Conservation (phyloP, 257 asterid species). For the Solanum sparsipilum region DNA sequence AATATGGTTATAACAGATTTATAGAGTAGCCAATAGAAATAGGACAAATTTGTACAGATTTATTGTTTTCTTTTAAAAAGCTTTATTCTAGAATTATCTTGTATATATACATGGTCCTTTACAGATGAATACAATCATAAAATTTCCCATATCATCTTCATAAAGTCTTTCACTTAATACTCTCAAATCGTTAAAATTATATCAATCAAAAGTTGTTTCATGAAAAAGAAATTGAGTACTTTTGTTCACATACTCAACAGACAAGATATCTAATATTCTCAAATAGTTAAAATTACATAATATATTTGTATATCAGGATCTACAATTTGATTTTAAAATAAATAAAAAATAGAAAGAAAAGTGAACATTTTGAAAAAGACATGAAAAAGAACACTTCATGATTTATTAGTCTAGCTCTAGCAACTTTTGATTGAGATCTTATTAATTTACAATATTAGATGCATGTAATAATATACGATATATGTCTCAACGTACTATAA, state of each 20-base stretch:
- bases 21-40: too few species aligned
- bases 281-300: background rate
- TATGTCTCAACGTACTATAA: background rate
- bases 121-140: too few species aligned
- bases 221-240: background rate
- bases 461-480: background rate
- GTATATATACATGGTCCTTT: too few species aligned
- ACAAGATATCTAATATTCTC: background rate
- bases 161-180: too few species aligned
- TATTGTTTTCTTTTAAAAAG: too few species aligned
- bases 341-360: background rate
- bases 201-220: background rate
- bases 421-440: background rate
- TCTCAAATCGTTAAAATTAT: background rate
- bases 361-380: background rate
- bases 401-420: background rate
- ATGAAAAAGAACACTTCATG: background rate
- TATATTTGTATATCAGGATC: background rate
- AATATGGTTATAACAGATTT: too few species aligned
- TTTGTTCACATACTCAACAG: background rate
- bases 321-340: background rate
- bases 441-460: background rate
- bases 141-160: too few species aligned
- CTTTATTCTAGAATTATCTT: too few species aligned
- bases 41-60: too few species aligned